Conservation (phyloP, 2,329 filamentous ascomycete species). For the Bipolaris sorokiniana region DNA sequence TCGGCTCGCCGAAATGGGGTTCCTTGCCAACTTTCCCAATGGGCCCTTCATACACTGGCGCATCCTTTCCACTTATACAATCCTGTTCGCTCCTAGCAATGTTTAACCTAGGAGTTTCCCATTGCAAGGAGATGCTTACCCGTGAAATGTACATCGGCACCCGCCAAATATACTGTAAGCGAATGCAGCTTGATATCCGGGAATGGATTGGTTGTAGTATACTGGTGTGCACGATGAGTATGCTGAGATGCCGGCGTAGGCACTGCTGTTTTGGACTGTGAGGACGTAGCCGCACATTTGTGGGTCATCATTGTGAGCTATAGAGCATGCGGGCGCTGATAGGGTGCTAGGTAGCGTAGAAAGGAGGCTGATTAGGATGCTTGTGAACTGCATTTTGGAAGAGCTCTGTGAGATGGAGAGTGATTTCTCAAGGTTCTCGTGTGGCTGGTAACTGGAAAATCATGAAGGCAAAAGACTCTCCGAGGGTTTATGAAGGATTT, state of each 20-base stretch:
- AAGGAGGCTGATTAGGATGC: neutral
- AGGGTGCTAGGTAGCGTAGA: neutral
- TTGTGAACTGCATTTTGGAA: neutral
- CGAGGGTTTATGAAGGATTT: neutral
- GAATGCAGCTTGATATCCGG: constrained; percentile 14
- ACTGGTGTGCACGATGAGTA: constrained; percentile 9
- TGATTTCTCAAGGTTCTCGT: neutral
- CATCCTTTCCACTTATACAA: neutral
- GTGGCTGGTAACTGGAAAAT: neutral
- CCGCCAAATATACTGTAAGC: constrained; percentile 17
- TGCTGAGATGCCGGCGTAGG: constrained; percentile 15
- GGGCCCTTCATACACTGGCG: constrained; percentile 9
- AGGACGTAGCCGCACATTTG: constrained; percentile 23
- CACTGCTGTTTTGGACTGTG: constrained; percentile 17
- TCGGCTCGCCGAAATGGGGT: constrained; percentile 16
- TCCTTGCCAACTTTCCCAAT: constrained; percentile 15
- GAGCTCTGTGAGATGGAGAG: neutral
- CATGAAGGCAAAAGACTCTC: neutral
- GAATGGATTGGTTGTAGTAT: constrained; percentile 16
- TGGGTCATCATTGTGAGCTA: constrained; percentile 4
- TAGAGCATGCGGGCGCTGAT: neutral
- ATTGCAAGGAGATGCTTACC: neutral
- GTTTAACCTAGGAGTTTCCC: neutral
- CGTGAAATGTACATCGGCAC: constrained; percentile 15
- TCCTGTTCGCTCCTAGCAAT: constrained; percentile 5